Evolutionary conservation across 352 stramenopile genomes (phyloP), one percentile per base, ranked within the genome.

Genomic region (Phytophthora sojae): DNA sequence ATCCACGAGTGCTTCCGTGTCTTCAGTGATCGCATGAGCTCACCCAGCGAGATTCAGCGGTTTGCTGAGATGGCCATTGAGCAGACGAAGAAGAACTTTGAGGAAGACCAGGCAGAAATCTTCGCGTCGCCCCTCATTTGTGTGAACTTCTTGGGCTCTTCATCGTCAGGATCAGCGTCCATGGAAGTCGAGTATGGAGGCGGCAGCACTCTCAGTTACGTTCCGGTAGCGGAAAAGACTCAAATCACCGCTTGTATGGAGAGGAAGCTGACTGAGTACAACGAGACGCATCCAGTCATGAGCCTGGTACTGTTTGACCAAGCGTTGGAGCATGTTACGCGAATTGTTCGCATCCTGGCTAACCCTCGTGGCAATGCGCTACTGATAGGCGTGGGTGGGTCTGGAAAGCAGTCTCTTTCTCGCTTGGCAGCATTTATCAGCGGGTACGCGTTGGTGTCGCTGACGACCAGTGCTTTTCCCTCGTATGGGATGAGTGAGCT

Each of bases 221-320:
- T 79, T 0, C 88, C 86, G 14, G 67, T 93, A 1, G 14, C 35
- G 4, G 86, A 94, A 26, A 90, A 85, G 35, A 17, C 63, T 1
- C 76, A 90, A 25, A 81, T 96, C 14, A 85, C 78, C 0, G 23
- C 30, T 42, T 83, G 75, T 11, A 64, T 97, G 21, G 79, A 97
- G 50, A 69, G 66, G 4, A 91, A 92, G 50, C 73, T 97, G 3
- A 68, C 71, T 11, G 76, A 88, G 12, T 98, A 98, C 79, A 99
- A 99, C 61, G 94, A 99, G 58, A 87, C 76, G 4, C 90, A 98
- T 69, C 88, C 95, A 0, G 96, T 98, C 6, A 97, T 98, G 91
- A 87, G 95, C 62, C 75, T 98, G 8, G 93, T 98, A 39, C 67
- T 98, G 0, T 98, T 98, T 70, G 92, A 98, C 15, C 88, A 97